Evolutionary conservation across 257 asterid genomes (phyloP).

Genomic region (Parsonsia alboflavescens): DNA sequence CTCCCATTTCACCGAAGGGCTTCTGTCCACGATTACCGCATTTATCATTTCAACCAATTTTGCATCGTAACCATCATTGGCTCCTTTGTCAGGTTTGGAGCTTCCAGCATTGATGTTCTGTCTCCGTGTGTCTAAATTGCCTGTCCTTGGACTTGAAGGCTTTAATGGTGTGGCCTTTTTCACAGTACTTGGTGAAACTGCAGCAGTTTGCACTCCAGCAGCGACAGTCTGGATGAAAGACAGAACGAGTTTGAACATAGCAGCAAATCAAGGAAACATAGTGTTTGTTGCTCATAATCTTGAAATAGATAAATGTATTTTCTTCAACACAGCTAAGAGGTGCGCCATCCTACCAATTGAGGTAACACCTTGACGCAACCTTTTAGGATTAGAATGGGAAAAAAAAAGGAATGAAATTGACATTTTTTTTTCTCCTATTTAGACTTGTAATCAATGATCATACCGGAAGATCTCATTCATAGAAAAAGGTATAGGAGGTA

Average conservation of each 20-base stretch:
- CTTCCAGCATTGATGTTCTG: constrained; percentile 31
- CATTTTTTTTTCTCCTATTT: background rate
- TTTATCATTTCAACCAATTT: constrained; percentile 88
- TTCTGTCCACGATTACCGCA: constrained; percentile 76
- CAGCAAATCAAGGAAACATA: background rate
- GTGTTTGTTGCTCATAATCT: background rate
- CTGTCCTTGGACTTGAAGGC: constrained; percentile 31
- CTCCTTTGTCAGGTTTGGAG: constrained; percentile 41
- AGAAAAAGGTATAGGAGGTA: background rate
- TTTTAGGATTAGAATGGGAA: background rate
- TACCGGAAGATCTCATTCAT: background rate
- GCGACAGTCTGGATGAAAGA: constrained; percentile 44
- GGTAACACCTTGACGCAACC: background rate
- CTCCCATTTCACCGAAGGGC: constrained; percentile 98
- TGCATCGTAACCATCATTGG: constrained; percentile 61
- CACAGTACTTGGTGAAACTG: constrained; percentile 37
- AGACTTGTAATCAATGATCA: background rate
- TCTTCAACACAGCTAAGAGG: background rate
- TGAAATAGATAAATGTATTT: background rate
- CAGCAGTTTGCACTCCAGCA: constrained; percentile 36
- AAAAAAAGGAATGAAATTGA: background rate
- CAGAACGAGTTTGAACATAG: constrained; percentile 4
- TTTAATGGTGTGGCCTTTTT: constrained; percentile 49
- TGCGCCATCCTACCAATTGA: background rate
- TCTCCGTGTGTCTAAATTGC: constrained; percentile 32